Base-by-base conservation (phyloP, 768 basidiomycete genomes). In the Pleurotus cornucopiae region DNA sequence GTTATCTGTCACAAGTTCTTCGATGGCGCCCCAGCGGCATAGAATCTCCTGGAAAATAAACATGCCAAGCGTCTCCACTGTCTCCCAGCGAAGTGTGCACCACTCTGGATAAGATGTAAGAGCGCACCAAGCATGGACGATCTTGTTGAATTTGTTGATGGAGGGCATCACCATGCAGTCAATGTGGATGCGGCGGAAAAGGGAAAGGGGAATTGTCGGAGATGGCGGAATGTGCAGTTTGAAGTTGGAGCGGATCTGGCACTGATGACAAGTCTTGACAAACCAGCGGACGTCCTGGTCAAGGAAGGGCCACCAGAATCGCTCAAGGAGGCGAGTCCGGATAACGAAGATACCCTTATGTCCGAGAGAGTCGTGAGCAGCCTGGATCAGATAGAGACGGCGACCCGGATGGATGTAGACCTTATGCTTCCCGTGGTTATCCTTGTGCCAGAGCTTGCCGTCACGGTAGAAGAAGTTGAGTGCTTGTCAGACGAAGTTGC, bases 1-100 rank as follows among this genome's bases (percentile, higher is more conserved):
- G 59, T 75, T 75, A 58, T 78, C 75, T 0, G 73, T 74, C 0
- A 76, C 66, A 4, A 79, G 67, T 30, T 74, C 68, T 3, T 56
- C 57, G 0, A 76, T 21, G 0, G 64, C 63, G 9, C 76, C 76
- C 66, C 66, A 71, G 44, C 57, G 49, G 49, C 64, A 66, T 9
- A 60, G 47, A 61, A 57, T 63, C 1, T 67, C 66, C 38, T 69
- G 60, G 26, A 69, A 64, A 5, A 72, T 57, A 59, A 68, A 71
- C 13, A 57, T 5, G 0, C 54, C 69, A 1, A 72, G 49, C 0
- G 53, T 44, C 12, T 60, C 51, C 5, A 57, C 61, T 3, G 59
- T 68, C 23, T 72, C 64, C 0, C 55, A 52, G 3, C 59, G 43
- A 5, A 70, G 54, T 16, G 58, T 59, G 0, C 61, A 14, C 23